Base-by-base conservation (phyloP, 2,329 filamentous ascomycete genomes). In the Tolypocladium pustulatum region DNA sequence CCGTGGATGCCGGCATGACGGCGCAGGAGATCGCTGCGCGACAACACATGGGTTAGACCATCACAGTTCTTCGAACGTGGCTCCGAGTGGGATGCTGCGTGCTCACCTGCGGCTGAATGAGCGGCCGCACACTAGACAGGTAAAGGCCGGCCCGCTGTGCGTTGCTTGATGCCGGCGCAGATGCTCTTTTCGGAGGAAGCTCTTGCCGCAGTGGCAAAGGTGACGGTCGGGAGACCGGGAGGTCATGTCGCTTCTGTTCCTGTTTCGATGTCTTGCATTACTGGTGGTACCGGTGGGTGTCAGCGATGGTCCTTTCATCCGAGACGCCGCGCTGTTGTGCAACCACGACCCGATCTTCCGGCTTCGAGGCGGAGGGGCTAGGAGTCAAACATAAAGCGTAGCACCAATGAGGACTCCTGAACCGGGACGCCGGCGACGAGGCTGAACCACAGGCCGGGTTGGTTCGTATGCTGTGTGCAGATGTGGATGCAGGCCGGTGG, bases 121-220 rank as follows among this genome's bases (percentile, higher is more conserved):
- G 4, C 71, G 67, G 38, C 71, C 68, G 54, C 73, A 75, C n/a
- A 72, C 64, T 15, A 64, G 61, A 56, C 73, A 75, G 4, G 67
- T 60, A 60, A 73, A 73, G 25, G 69, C 66, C 15, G 68, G 68
- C 27, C 69, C 68, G 22, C 66, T 64, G 61, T 76, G 73, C 2
- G 71, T 73, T 5, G 73, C 73, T 62, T 75, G 70, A 61, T 76
- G 73, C 4, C 73, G 67, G 8, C 71, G 63, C 41, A 76, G 63
- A 49, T 76, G 73, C 59, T 76, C 73, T 56, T 75, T 76, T 59
- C 73, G 66, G 49, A 75, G 67, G 58, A 75, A 76, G 25, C 68
- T 68, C 61, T 72, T 74, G 15, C 73, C 73, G 58, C 73, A 75
- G 49, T 75, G 72, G 54, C 73, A 76, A 9, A 64, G 58, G 65